phyloP scores from a whole-genome alignment of 2,329 filamentous ascomycete genomes.

The Ambrosiella xylebori region DNA sequence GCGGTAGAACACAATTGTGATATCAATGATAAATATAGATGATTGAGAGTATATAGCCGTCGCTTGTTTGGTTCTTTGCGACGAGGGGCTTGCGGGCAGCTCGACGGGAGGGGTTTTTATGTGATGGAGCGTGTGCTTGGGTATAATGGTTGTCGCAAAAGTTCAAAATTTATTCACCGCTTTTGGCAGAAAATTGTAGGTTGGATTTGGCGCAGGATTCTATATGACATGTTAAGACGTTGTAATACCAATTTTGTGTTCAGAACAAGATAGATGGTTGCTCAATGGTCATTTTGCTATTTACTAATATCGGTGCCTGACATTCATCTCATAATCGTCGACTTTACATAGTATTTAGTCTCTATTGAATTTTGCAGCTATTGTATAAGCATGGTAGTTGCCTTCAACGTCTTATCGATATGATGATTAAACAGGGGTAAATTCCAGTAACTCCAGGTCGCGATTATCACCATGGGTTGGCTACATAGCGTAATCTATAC shows the following conservation, averaged over 20 bases:
- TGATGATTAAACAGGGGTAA: background rate
- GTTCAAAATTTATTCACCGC: slow-evolving; percentile 11
- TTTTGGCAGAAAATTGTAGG: slow-evolving; percentile 7
- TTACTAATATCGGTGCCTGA: too few relatives aligned
- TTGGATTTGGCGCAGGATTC: background rate
- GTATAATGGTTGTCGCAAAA: slow-evolving; percentile 7
- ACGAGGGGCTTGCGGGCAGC: background rate
- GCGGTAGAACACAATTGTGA: background rate
- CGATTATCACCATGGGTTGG: too few relatives aligned
- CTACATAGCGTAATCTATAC: too few relatives aligned
- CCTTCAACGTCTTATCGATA: background rate
- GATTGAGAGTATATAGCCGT: background rate
- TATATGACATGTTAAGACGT: background rate
- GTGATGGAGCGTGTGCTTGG: background rate
- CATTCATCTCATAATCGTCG: too few relatives aligned
- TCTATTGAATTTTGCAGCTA: too few relatives aligned
- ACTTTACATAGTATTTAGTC: too few relatives aligned
- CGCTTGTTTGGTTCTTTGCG: background rate
- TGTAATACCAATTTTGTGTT: too few relatives aligned
- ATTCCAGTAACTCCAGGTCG: background rate
- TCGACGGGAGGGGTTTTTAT: background rate
- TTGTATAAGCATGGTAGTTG: too few relatives aligned
- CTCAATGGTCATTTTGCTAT: too few relatives aligned
- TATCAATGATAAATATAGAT: background rate
- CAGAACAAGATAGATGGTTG: too few relatives aligned